These are phyloP conservation scores for Austroboletus rostrupii DNA, from an alignment of 1,284 basidiomycete species.

Conservation along the genomic window DNA sequence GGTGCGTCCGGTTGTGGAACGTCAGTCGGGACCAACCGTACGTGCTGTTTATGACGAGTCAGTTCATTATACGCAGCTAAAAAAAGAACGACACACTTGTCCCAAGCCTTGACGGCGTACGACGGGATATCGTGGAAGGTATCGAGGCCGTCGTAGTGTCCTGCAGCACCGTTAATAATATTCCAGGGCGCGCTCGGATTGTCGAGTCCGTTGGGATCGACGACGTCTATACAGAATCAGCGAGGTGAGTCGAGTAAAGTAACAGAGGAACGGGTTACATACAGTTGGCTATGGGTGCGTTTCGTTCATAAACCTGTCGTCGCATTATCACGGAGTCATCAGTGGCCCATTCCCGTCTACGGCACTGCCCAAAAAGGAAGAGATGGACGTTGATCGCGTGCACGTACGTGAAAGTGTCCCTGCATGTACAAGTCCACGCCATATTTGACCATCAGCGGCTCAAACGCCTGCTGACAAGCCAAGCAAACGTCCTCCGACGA, in stretches of 20 bases:
- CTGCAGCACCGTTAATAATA: conserved; percentile 28
- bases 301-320: conserved; percentile 24
- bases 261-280: background rate
- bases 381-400: background rate
- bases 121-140: conserved; percentile 1
- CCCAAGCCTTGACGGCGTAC: conserved; percentile 10
- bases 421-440: conserved; percentile 31
- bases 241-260: background rate
- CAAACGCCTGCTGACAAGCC: conserved; percentile 26
- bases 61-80: background rate
- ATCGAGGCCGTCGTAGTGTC: conserved; percentile 30
- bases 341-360: background rate
- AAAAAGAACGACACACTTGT: conserved; percentile 16
- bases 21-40: conserved; percentile 31
- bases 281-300: conserved; percentile 28
- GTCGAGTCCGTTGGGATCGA: conserved; percentile 26
- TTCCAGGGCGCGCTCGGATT: conserved; percentile 28
- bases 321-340: background rate
- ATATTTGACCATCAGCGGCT: conserved; percentile 31
- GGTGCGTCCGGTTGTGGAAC: conserved; percentile 29
- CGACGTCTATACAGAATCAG: conserved; percentile 5
- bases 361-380: background rate
- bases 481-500: conserved; percentile 12
- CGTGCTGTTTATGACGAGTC: conserved; percentile 6
- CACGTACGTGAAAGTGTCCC: conserved; percentile 23